These are phyloP conservation scores for Citrullus mucosospermus DNA, from an alignment of 306 rosid genomes.

Conservation along the genomic window DNA sequence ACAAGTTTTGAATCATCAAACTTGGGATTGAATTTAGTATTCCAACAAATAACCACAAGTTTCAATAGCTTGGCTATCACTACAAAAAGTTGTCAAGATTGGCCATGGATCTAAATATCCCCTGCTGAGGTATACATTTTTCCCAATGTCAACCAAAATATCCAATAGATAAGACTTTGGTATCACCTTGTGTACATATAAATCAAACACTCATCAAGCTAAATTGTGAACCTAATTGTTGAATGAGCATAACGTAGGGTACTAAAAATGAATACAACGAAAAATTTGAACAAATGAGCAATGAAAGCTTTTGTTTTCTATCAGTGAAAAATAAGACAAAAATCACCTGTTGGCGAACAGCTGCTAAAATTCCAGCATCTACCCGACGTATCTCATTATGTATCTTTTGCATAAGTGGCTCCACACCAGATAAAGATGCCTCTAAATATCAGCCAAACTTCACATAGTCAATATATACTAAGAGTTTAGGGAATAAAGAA, in stretches of 20 bases:
- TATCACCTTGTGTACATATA: background rate
- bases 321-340: background rate
- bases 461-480: conserved; percentile 5
- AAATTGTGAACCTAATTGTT: background rate
- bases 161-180: background rate
- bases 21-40: background rate
- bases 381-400: conserved; percentile 87
- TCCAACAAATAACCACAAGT: background rate
- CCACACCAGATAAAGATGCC: conserved; percentile 83
- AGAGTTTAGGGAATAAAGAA: background rate
- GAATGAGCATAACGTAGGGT: background rate
- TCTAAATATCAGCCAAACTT: conserved; percentile 28
- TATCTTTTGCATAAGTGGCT: conserved; percentile 94
- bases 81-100: background rate
- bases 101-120: background rate
- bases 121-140: background rate
- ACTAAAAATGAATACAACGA: background rate
- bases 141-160: background rate
- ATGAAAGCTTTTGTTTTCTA: background rate
- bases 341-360: conserved; percentile 88
- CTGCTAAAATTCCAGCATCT: conserved; percentile 81
- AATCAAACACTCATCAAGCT: background rate
- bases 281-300: background rate
- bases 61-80: background rate
- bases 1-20: background rate